phyloP scores from a whole-genome alignment of 2,329 filamentous ascomycete species.

The Aspergillus fumigatiaffinis region DNA sequence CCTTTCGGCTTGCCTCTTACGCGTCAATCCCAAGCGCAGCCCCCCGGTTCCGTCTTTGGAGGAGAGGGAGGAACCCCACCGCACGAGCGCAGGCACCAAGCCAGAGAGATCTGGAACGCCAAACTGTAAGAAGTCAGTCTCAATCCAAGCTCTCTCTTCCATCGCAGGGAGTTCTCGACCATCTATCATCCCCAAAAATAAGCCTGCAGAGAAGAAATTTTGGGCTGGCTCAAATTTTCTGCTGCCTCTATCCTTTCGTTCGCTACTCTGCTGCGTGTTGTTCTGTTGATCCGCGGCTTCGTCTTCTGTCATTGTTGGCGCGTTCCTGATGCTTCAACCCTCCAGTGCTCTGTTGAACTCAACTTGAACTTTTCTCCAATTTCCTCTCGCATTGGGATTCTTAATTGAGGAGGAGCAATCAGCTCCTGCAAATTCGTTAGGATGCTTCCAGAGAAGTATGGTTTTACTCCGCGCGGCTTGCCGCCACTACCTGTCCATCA shows the following conservation, averaged over 20 bases:
- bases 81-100: conserved; percentile 20
- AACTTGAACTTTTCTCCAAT: conserved; percentile 1
- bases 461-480: background rate
- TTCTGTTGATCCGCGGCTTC: conserved; percentile 9
- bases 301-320: conserved; percentile 2
- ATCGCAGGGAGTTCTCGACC: conserved; percentile 9
- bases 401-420: conserved; percentile 31
- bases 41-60: conserved; percentile 14
- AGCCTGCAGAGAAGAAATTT: background rate
- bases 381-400: conserved; percentile 30
- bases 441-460: conserved; percentile 45
- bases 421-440: conserved; percentile 31
- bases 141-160: background rate
- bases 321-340: background rate
- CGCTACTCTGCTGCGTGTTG: conserved; percentile 10
- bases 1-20: conserved; percentile 12
- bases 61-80: conserved; percentile 17
- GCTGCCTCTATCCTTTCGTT: background rate
- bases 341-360: background rate
- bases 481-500: conserved; percentile 1
- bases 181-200: background rate
- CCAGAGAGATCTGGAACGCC: conserved; percentile 4
- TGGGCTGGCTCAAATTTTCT: background rate
- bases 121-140: background rate
- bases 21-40: conserved; percentile 17